Percentiles rank a stretch among this genome's conserved stretches.
Evolutionary conservation across 768 basidiomycete species (phyloP).

Genomic region (Tulasnella sp.): DNA sequence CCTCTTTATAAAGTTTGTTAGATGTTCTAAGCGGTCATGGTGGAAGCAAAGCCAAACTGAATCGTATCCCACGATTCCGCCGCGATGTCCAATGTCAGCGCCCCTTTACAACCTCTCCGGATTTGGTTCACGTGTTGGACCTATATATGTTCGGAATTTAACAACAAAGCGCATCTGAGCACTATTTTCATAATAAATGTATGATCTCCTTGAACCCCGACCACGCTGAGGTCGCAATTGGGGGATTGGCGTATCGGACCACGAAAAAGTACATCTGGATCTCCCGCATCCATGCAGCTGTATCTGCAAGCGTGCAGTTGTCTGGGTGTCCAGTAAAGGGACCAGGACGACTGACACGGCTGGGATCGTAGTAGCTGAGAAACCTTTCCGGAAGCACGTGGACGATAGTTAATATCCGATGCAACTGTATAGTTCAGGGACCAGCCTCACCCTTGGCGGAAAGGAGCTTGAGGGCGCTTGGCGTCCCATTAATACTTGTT

Average conservation of each 20-base stretch:
- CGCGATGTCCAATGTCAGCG: not conserved
- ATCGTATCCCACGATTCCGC: not conserved
- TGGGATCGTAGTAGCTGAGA: constrained; percentile 6
- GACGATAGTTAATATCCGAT: not conserved
- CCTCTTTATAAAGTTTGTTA: not conserved
- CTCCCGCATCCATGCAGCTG: not conserved
- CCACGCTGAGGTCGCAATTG: not conserved
- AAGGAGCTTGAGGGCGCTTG: too few species aligned
- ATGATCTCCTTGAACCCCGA: constrained; percentile 7
- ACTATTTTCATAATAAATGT: not conserved
- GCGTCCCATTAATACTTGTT: too few species aligned
- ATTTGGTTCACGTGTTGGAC: not conserved
- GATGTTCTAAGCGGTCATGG: not conserved
- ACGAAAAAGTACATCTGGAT: not conserved
- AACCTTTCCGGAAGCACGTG: not conserved
- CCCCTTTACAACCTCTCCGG: not conserved
- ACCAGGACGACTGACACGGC: not conserved
- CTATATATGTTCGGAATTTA: not conserved
- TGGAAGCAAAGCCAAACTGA: not conserved
- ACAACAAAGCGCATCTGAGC: not conserved
- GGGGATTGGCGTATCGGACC: constrained; percentile 9
- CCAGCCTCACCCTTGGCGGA: too few species aligned
- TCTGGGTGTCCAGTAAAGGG: not conserved
- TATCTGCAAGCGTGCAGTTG: not conserved
- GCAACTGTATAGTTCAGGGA: not conserved